Percentiles rank a stretch among this genome's conserved stretches.
Conservation (phyloP, 805 yeast genomes). For the Pichia paraexigua region DNA sequence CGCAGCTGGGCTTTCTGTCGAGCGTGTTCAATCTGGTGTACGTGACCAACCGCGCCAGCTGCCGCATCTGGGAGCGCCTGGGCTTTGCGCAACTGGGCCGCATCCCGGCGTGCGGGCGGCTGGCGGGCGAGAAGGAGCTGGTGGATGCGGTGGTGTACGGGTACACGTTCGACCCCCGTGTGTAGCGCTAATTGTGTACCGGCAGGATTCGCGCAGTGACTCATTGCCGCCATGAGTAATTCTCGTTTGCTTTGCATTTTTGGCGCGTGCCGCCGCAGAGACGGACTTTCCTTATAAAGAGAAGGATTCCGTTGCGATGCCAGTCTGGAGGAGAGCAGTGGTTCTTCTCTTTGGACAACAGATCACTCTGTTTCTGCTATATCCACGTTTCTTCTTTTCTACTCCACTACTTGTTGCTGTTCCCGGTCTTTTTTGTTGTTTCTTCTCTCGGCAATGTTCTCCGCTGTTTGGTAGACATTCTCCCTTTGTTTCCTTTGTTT, state of each 20-base stretch:
- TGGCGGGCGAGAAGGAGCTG: slow-evolving; percentile 52
- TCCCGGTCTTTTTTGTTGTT: neutral
- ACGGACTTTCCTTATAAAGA: neutral
- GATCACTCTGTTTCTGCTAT: neutral
- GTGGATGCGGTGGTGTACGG: slow-evolving; percentile 80
- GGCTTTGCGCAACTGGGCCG: slow-evolving; percentile 77
- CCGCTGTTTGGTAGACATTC: neutral
- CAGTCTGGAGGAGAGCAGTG: too few relatives aligned
- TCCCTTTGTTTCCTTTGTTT: neutral
- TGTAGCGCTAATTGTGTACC: too few relatives aligned
- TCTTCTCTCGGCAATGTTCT: neutral
- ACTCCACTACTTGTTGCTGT: neutral
- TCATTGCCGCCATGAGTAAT: neutral
- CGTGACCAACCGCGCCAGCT: slow-evolving; percentile 70
- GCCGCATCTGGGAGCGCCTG: slow-evolving; percentile 70
- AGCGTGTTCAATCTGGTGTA: slow-evolving; percentile 86
- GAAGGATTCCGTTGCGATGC: too few relatives aligned
- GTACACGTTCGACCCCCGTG: slow-evolving; percentile 44
- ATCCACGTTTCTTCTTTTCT: neutral
- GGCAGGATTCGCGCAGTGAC: neutral
- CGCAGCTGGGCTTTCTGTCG: slow-evolving; percentile 67
- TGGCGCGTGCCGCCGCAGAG: too few relatives aligned
- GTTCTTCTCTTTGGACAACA: neutral
- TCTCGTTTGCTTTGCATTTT: too few relatives aligned
- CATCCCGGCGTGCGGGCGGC: slow-evolving; percentile 60